phyloP scores from a whole-genome alignment of 2,329 filamentous ascomycete genomes.

The Colletotrichum cereale region DNA sequence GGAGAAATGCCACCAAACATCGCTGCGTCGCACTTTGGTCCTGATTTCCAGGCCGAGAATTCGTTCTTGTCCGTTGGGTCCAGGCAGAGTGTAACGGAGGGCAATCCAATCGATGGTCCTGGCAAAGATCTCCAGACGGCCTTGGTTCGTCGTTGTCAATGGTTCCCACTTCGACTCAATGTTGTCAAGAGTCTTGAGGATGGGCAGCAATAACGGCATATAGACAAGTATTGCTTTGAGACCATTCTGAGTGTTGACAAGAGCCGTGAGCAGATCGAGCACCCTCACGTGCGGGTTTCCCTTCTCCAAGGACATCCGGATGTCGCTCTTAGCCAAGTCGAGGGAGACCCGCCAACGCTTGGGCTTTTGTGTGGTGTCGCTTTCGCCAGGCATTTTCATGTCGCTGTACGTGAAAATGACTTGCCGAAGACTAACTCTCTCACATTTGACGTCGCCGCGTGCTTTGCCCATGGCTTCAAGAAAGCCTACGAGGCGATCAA shows the following conservation, averaged over 20 bases:
- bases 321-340: conserved; percentile 65
- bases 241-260: conserved; percentile 67
- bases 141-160: conserved; percentile 57
- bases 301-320: conserved; percentile 70
- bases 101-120: conserved; percentile 69
- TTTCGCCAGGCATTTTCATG: conserved; percentile 42
- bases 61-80: conserved; percentile 45
- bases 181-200: conserved; percentile 71
- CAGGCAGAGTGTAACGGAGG: conserved; percentile 64
- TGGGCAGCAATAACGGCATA: conserved; percentile 71
- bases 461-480: conserved; percentile 73
- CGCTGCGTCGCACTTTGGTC: conserved; percentile 61
- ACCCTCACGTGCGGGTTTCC: conserved; percentile 77
- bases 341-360: conserved; percentile 67
- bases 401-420: conserved; percentile 78
- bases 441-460: conserved; percentile 66
- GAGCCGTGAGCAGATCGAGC: conserved; percentile 67
- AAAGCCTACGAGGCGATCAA: conserved; percentile 79
- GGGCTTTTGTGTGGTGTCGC: conserved; percentile 20
- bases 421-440: conserved; percentile 70
- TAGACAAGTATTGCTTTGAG: conserved; percentile 67
- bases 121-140: conserved; percentile 63
- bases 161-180: conserved; percentile 69
- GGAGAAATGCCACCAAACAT: conserved; percentile 65
- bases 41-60: conserved; percentile 66